These are phyloP conservation scores for Populus alba DNA, from an alignment of 345 rosid genomes.

Conservation along the genomic window DNA sequence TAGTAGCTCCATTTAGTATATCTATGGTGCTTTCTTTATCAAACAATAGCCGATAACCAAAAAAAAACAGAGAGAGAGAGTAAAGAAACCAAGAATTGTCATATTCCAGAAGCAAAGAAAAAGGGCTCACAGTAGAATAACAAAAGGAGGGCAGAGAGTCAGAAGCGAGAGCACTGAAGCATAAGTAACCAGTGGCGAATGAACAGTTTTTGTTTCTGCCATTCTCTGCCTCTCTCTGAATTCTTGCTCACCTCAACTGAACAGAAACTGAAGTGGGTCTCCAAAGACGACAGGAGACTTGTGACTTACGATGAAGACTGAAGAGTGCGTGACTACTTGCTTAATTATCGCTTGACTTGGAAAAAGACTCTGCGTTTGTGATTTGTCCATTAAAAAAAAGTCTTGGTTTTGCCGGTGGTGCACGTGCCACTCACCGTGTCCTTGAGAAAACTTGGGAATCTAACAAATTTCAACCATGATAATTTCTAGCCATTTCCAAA, in stretches of 20 bases:
- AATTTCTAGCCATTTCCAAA: too few relatives aligned
- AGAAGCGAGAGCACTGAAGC: slow-evolving; percentile 80
- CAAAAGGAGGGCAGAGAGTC: slow-evolving; percentile 85
- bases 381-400: background rate
- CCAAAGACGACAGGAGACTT: background rate
- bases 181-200: slow-evolving; percentile 75
- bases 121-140: slow-evolving; percentile 73
- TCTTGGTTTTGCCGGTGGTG: background rate
- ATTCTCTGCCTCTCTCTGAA: slow-evolving; percentile 2
- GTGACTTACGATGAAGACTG: background rate
- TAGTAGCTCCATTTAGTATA: background rate
- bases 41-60: background rate
- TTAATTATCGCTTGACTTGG: background rate
- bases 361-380: background rate
- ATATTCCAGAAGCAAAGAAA: background rate
- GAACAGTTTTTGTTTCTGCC: slow-evolving; percentile 66
- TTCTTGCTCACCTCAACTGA: background rate
- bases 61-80: background rate
- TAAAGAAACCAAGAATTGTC: background rate
- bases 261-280: background rate
- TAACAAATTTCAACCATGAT: too few relatives aligned
- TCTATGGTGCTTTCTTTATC: background rate
- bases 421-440: background rate
- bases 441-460: too few relatives aligned
- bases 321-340: background rate